Evolutionary conservation across 352 stramenopile genomes (phyloP), one percentile per base, ranked within the genome.

Genomic region (Phytopythium helicoides): DNA sequence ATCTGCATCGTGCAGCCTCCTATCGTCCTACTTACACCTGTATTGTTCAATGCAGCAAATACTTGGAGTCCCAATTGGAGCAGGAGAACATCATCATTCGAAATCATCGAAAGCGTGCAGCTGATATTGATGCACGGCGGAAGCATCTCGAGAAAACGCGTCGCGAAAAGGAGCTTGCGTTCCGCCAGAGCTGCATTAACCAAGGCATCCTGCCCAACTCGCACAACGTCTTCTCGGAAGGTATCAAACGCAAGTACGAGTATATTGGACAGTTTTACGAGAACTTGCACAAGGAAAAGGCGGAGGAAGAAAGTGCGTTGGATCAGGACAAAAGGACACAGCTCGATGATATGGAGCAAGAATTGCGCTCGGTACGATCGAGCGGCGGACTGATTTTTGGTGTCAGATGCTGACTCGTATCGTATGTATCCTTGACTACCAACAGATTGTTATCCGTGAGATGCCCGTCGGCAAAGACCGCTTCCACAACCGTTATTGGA

Each of bases 401-500:
- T 9, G 31, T 50, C 23, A 16, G 36, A 21, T 7, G 15, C 22
- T 28, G 18, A 16, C 22, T 54, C 19, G 18, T 23, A 44, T 22
- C 18, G n/a, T 34, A 4, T 21, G 8, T 23, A 10, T 18, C 16
- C 25, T 57, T 22, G 16, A 2, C 19, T 42, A 28, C n/a, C 6
- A 31, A 18, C 21, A 78, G 62, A 49, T 91, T 40, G 73, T 86
- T 47, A 83, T 94, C 47, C 79, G 84, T 19, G 77, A 87, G 34
- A 62, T 75, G 21, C 79, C 81, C 8, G 47, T 94, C 23, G 84
- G 84, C 50, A 81, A 60, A 55, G 84, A 94, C 48, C 71, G 84
- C 28, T 91, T 74, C 25, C 80, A 89, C 62, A 89, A 89, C 49
- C 73, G 73, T 9, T 94, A 94, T 49, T 94, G 73, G 65, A 62